Conservation (phyloP, 306 rosid genomes). For the Lupinus albus region DNA sequence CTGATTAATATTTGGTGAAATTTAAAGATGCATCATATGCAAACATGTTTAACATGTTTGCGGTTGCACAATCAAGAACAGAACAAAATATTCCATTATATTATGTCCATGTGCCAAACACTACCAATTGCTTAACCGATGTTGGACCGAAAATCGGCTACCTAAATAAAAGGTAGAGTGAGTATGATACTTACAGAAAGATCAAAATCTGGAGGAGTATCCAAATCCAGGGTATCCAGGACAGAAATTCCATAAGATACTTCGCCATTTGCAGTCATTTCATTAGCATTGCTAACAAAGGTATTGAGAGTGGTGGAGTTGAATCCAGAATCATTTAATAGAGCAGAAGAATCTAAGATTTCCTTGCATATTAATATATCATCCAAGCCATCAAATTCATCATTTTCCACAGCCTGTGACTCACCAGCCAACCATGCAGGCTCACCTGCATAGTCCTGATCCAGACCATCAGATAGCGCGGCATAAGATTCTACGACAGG, state of each 20-base stretch:
- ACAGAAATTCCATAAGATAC: slow-evolving; percentile 52
- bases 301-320: slow-evolving; percentile 35
- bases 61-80: too few species aligned
- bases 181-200: slow-evolving; percentile 58
- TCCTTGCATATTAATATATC: slow-evolving; percentile 75
- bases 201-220: slow-evolving; percentile 76
- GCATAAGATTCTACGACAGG: slow-evolving; percentile 36
- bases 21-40: too few species aligned
- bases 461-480: slow-evolving; percentile 35
- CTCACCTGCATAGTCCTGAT: slow-evolving; percentile 39
- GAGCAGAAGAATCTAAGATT: slow-evolving; percentile 48
- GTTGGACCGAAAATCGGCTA: too few species aligned
- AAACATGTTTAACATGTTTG: too few species aligned
- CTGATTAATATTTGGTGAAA: too few species aligned
- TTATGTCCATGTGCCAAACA: neutral
- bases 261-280: slow-evolving; percentile 36
- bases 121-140: too few species aligned
- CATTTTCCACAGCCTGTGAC: slow-evolving; percentile 61
- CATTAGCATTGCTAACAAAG: slow-evolving; percentile 23
- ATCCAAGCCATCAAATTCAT: slow-evolving; percentile 49
- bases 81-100: too few species aligned
- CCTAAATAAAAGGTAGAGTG: slow-evolving; percentile 21
- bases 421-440: slow-evolving; percentile 71
- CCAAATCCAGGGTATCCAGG: slow-evolving; percentile 69
- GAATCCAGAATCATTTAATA: slow-evolving; percentile 34